These are phyloP conservation scores for Coelastrella sp. DNA, from an alignment of 139 green algal species.

Conservation along the genomic window DNA sequence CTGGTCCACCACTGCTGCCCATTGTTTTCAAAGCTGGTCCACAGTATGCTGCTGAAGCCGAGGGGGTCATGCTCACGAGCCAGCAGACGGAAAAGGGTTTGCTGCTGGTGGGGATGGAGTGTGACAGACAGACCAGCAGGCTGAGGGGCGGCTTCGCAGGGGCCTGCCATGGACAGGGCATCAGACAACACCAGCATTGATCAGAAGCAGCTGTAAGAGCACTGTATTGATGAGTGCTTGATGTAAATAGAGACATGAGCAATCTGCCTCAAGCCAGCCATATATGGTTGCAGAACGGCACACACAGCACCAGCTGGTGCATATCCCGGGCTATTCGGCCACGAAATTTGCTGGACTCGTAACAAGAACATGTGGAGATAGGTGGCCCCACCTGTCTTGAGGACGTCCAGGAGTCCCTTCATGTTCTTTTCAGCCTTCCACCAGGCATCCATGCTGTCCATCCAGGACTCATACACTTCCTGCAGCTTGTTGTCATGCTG, in stretches of 20 bases:
- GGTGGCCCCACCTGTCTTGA: neutral
- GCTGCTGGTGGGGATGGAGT: conserved; percentile 23
- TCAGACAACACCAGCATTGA: too few relatives aligned
- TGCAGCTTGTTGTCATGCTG: neutral
- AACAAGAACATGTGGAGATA: neutral
- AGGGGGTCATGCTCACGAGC: neutral
- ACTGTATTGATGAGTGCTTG: too few relatives aligned
- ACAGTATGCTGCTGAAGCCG: conserved; percentile 31
- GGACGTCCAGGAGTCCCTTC: conserved; percentile 23
- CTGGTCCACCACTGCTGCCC: neutral
- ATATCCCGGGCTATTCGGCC: too few relatives aligned
- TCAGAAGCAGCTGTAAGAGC: too few relatives aligned
- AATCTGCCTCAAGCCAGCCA: too few relatives aligned
- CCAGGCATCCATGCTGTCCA: conserved; percentile 18
- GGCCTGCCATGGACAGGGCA: neutral
- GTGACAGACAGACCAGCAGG: conserved; percentile 9
- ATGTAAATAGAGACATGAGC: neutral
- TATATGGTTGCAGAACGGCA: too few relatives aligned
- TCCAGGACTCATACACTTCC: neutral
- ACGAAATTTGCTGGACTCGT: neutral
- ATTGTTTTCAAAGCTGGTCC: neutral
- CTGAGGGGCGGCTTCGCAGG: conserved; percentile 16
- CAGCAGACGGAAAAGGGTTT: conserved; percentile 4
- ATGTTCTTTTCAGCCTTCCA: neutral
- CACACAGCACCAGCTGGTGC: too few relatives aligned